Base-by-base conservation (phyloP, 2,329 filamentous ascomycete genomes). In the Cladosporium cucumerinum region DNA sequence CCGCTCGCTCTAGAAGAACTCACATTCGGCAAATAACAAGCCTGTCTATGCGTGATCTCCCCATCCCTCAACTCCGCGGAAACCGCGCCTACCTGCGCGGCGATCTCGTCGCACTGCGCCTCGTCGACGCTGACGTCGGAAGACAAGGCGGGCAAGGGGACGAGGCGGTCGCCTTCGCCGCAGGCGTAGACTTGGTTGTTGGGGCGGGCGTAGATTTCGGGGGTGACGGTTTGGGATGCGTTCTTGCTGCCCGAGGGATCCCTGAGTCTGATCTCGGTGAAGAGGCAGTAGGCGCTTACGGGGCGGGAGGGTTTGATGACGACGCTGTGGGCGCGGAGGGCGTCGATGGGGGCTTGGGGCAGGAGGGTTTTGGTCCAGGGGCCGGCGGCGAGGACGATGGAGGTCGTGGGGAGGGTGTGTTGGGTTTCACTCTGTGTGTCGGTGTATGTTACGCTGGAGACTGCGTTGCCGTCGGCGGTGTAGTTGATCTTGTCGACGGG, bases 161-260 rank as follows among this genome's bases (percentile, higher is more conserved):
- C 84, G 3, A 83, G 77, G 1, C 85, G 84, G 74, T 99, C 95
- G 25, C 92, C 92, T 73, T 97, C 93, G 52, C 93, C 95, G 74
- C 95, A 99, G 0, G 92, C 93, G 76, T 99, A 99, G 12, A 97
- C 89, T 75, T 97, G 93, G 63, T 90, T 86, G 75, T 92, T 90
- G 0, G 93, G 93, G 4, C 95, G 85, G 0, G 95, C 91, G 75
- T 99, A 99, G 67, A 98, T 95, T 77, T 99, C 95, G 0, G 95
- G 95, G 28, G 92, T 88, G 14, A 92, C 92, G 21, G 85, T 85
- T 30, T 87, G 82, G 82, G 77, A 85, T 12, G n/a, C 11, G 7
- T 16, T 51, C 10, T 46, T 32, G 49, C 28, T 85, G 71, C 34
- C 34, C 5, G 34, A 34, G 32, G 32, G n/a, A n/a, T n/a, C n/a